Conservation (phyloP, 352 stramenopile genomes). For the Pythium utonaiense region DNA sequence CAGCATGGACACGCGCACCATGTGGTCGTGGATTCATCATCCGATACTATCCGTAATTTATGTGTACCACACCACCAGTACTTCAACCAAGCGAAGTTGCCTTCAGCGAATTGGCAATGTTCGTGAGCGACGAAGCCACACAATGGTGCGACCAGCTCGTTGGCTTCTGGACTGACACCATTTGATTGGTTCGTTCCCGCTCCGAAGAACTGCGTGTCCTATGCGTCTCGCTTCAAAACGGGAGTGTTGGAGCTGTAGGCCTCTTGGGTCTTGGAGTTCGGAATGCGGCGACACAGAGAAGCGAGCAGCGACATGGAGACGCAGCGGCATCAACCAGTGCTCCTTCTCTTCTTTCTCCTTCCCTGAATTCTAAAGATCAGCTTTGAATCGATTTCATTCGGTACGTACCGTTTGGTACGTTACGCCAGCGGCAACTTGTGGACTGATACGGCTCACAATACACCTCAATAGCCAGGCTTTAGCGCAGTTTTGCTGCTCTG, state of each 20-base stretch:
- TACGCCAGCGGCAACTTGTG: no score
- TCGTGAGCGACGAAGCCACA: background rate
- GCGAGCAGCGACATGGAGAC: background rate
- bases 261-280: background rate
- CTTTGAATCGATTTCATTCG: no score
- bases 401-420: no score
- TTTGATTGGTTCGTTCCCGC: background rate
- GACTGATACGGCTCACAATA: background rate
- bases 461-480: background rate
- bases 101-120: background rate
- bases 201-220: background rate
- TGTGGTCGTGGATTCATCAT: slow-evolving; percentile 4
- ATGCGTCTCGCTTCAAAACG: background rate
- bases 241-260: no score
- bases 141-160: no score
- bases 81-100: background rate
- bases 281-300: background rate
- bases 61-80: slow-evolving; percentile 9
- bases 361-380: no score
- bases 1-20: slow-evolving; percentile 7
- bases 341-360: no score
- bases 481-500: background rate
- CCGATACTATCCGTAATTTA: slow-evolving; percentile 14
- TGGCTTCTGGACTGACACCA: no score
- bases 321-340: background rate